A percentile compares a stretch with the other conserved stretches of the same genome.
Evolutionary conservation across 352 stramenopile species (phyloP).

Genomic region (Thalassiosira exigua): DNA sequence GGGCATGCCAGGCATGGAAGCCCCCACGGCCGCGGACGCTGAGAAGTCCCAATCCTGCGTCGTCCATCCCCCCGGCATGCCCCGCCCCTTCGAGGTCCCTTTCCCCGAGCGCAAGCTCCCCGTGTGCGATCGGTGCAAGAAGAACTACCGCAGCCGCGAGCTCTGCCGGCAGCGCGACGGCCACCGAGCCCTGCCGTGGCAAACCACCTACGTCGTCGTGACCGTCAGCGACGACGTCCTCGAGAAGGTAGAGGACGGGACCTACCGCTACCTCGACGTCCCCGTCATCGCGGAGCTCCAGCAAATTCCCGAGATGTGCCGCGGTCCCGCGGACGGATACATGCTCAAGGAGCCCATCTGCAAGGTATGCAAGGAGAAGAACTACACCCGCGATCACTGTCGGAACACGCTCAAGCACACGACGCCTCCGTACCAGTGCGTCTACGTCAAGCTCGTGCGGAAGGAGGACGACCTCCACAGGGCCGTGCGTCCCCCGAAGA

Average conservation of each 20-base stretch:
- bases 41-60: conserved; percentile 21
- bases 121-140: conserved; percentile 81
- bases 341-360: conserved; percentile 75
- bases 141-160: conserved; percentile 83
- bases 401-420: conserved; percentile 71
- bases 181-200: conserved; percentile 73
- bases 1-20: not conserved
- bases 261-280: conserved; percentile 67
- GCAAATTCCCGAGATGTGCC: conserved; percentile 66
- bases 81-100: conserved; percentile 72
- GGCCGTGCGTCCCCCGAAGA: conserved; percentile 14
- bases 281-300: conserved; percentile 71
- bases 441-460: conserved; percentile 70
- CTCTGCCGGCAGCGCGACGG: conserved; percentile 75
- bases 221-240: conserved; percentile 66
- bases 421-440: conserved; percentile 76
- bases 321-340: conserved; percentile 53
- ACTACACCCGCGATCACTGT: conserved; percentile 76
- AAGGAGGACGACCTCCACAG: not conserved
- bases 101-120: conserved; percentile 71
- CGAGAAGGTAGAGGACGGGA: conserved; percentile 22
- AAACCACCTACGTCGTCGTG: conserved; percentile 74
- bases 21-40: not conserved
- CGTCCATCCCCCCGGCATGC: conserved; percentile 64
- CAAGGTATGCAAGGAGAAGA: conserved; percentile 78